Percentiles rank a stretch among this genome's conserved stretches.
These are phyloP conservation scores for Penicillium sp. DNA, from an alignment of 2,329 filamentous ascomycete species.

Conservation along the genomic window DNA sequence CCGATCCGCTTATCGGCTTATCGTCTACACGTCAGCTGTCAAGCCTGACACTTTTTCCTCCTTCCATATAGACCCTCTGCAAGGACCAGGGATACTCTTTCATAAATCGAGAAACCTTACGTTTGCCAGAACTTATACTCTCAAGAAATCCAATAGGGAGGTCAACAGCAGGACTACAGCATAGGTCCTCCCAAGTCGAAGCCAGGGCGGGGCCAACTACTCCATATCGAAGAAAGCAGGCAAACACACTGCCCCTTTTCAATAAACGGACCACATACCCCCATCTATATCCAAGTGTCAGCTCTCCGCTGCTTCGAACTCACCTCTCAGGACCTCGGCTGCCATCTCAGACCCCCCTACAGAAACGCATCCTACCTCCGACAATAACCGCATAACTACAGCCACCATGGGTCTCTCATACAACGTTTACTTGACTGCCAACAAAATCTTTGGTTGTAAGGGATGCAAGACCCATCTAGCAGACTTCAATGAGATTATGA, in stretches of 20 bases:
- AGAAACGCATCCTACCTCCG: neutral
- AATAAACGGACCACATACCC: slow-evolving; percentile 7
- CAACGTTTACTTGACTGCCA: slow-evolving; percentile 84
- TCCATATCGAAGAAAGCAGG: slow-evolving; percentile 6
- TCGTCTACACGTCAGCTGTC: slow-evolving; percentile 12
- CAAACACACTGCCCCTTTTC: slow-evolving; percentile 5
- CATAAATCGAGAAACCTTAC: neutral
- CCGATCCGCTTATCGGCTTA: slow-evolving; percentile 12
- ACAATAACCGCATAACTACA: slow-evolving; percentile 14
- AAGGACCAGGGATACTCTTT: neutral
- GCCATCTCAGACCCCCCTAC: neutral
- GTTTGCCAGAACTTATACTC: neutral
- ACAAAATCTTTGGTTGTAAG: slow-evolving; percentile 90
- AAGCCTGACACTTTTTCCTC: neutral
- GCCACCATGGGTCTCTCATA: slow-evolving; percentile 78
- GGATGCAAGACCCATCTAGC: slow-evolving; percentile 93
- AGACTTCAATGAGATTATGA: slow-evolving; percentile 95
- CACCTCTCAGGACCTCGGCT: slow-evolving; percentile 22
- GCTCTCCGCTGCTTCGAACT: slow-evolving; percentile 16
- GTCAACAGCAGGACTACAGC: neutral
- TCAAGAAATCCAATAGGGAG: neutral
- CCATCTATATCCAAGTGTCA: neutral
- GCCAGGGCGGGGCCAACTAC: slow-evolving; percentile 11
- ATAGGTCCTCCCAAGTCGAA: slow-evolving; percentile 2
- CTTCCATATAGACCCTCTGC: neutral